A percentile compares a stretch with the other conserved stretches of the same genome.
Conservation (phyloP, 2,329 filamentous ascomycete genomes). For the Lecanicillium sp. region DNA sequence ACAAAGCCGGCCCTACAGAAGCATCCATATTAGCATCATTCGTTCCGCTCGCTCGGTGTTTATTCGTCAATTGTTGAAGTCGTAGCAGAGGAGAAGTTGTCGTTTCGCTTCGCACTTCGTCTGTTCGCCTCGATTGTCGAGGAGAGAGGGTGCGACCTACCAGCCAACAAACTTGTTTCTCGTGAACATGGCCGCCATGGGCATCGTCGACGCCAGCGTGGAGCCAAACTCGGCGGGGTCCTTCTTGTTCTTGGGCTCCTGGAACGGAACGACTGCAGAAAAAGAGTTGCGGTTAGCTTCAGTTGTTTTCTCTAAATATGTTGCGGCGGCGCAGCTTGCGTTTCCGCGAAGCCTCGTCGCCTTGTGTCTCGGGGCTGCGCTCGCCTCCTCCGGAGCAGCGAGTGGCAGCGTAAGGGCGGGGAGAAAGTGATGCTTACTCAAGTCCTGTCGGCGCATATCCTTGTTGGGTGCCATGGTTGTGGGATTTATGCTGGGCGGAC, state of each 20-base stretch:
- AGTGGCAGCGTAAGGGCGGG: neutral
- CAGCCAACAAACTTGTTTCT: conserved; percentile 74
- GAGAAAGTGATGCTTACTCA: conserved; percentile 47
- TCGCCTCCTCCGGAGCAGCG: too few relatives aligned
- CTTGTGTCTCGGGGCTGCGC: too few relatives aligned
- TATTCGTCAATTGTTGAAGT: too few relatives aligned
- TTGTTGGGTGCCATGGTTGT: conserved; percentile 58
- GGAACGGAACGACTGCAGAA: conserved; percentile 73
- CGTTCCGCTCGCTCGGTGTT: neutral
- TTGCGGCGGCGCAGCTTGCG: too few relatives aligned
- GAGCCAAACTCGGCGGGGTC: conserved; percentile 63
- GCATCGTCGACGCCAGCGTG: conserved; percentile 68
- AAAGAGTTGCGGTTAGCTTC: neutral
- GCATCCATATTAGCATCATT: conserved; percentile 4
- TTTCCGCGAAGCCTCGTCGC: too few relatives aligned
- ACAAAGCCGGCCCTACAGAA: conserved; percentile 59
- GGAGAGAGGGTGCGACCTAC: conserved; percentile 28
- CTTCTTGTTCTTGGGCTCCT: conserved; percentile 61
- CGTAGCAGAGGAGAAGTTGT: neutral
- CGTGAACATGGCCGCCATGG: conserved; percentile 94
- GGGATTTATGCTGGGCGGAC: neutral
- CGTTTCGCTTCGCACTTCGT: neutral
- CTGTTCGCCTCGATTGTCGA: neutral
- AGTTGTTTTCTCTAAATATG: too few relatives aligned
- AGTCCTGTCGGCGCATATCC: conserved; percentile 67